These are phyloP conservation scores for Platanus orientalis DNA, from an alignment of 164 flowering plant species.

Conservation along the genomic window DNA sequence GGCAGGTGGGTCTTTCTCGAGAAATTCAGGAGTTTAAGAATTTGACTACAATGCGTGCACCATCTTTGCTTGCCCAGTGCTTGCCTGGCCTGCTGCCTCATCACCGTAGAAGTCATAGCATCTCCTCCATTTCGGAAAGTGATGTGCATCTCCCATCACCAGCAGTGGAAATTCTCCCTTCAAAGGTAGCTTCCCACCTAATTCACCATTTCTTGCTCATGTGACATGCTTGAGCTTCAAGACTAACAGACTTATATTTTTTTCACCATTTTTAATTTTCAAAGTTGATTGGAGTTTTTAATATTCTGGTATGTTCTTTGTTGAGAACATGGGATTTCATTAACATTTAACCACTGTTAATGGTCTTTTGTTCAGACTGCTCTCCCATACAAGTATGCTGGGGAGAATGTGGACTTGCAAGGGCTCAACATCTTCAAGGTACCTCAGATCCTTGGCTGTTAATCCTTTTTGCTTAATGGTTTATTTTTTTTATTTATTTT, in stretches of 20 bases:
- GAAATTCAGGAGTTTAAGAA: neutral
- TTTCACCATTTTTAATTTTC: too few relatives aligned
- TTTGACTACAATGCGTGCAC: slow-evolving; percentile 57
- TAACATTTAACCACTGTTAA: too few relatives aligned
- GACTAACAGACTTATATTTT: too few relatives aligned
- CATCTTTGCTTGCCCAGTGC: slow-evolving; percentile 74
- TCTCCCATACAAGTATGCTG: slow-evolving; percentile 66
- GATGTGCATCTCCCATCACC: slow-evolving; percentile 65
- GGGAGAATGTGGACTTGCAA: slow-evolving; percentile 71
- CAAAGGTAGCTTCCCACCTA: slow-evolving; percentile 49
- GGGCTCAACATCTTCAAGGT: slow-evolving; percentile 79
- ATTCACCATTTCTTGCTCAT: too few relatives aligned
- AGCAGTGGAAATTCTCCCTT: slow-evolving; percentile 88
- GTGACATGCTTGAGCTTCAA: too few relatives aligned
- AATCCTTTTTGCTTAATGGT: neutral
- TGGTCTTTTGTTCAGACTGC: slow-evolving; percentile 37
- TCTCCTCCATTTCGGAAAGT: slow-evolving; percentile 49
- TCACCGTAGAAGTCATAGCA: slow-evolving; percentile 50
- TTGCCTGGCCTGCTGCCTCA: slow-evolving; percentile 64
- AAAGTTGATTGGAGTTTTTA: neutral
- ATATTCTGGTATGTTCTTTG: neutral
- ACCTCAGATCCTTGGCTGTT: slow-evolving; percentile 2
- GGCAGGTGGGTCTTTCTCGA: neutral
- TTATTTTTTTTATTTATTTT: too few relatives aligned
- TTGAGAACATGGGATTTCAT: neutral